phyloP scores from a whole-genome alignment of 371 early-diverging fungal genomes.

The Dinochytrium kinnereticum region DNA sequence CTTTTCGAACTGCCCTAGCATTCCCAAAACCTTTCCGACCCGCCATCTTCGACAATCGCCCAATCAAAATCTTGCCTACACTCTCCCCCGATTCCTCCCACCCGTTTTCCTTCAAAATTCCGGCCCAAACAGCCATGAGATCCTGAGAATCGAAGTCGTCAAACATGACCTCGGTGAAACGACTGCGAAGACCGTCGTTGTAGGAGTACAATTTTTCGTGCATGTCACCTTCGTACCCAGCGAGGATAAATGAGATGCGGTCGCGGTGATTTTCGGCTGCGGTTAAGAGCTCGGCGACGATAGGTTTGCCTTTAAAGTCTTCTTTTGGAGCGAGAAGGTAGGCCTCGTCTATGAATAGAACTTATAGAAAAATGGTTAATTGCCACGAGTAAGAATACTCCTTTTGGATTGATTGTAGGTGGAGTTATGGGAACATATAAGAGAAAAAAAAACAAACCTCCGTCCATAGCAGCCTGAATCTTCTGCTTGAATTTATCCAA shows the following conservation, averaged over 20 bases:
- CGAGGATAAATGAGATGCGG: slow-evolving; percentile 39
- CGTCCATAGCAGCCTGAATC: slow-evolving; percentile 26
- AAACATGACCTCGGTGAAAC: slow-evolving; percentile 39
- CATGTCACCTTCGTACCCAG: slow-evolving; percentile 47
- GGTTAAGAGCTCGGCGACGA: slow-evolving; percentile 36
- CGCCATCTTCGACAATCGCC: slow-evolving; percentile 25
- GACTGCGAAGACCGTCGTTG: slow-evolving; percentile 41
- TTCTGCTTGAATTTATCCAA: slow-evolving; percentile 31
- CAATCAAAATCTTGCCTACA: slow-evolving; percentile 26
- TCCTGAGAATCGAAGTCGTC: slow-evolving; percentile 43
- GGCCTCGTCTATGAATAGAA: slow-evolving; percentile 39
- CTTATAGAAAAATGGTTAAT: not conserved
- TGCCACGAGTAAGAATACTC: too few species aligned
- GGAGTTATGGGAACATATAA: not conserved
- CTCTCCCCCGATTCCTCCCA: slow-evolving; percentile 27
- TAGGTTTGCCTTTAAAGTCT: slow-evolving; percentile 38
- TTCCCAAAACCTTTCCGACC: slow-evolving; percentile 47
- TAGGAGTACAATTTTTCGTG: slow-evolving; percentile 37
- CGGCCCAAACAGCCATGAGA: slow-evolving; percentile 32
- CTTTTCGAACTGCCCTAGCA: slow-evolving; percentile 39
- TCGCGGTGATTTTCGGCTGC: slow-evolving; percentile 38
- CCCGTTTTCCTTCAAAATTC: slow-evolving; percentile 28
- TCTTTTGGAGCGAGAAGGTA: slow-evolving; percentile 32
- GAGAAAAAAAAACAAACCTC: slow-evolving; percentile 32
- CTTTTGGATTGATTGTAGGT: too few species aligned